Percentiles rank a stretch among this genome's conserved stretches.
Evolutionary conservation across 495 filamentous ascomycete genomes (phyloP).

Genomic region (Penicillium salamii): DNA sequence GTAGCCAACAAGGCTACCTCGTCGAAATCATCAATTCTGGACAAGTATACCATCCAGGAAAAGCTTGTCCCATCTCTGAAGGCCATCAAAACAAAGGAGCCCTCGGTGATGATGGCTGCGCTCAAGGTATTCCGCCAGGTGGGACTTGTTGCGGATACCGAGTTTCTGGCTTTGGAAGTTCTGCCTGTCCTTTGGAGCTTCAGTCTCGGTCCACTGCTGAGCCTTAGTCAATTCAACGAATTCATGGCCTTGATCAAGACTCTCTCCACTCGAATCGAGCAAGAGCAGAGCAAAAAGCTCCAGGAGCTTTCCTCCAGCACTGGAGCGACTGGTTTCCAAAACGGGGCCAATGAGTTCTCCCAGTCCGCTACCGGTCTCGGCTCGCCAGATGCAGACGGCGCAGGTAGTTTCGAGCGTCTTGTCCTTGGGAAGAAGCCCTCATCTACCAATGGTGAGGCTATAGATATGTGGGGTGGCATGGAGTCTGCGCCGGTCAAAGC

Average conservation of each 20-base stretch:
- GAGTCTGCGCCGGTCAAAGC: constrained; percentile 31
- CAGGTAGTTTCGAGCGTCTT: constrained; percentile 79
- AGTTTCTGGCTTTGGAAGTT: constrained; percentile 91
- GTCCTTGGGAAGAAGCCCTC: constrained; percentile 63
- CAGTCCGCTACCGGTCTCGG: constrained; percentile 17
- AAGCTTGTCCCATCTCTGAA: constrained; percentile 89
- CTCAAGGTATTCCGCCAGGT: constrained; percentile 80
- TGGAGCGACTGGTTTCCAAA: constrained; percentile 38
- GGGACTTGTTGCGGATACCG: constrained; percentile 75
- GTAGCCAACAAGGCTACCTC: constrained; percentile 49
- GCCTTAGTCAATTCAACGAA: constrained; percentile 79
- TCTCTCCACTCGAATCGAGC: constrained; percentile 75
- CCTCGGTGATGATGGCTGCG: constrained; percentile 94
- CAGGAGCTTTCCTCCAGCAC: constrained; percentile 68
- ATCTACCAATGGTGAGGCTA: constrained; percentile 29
- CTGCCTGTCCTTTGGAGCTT: constrained; percentile 89
- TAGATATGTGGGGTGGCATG: constrained; percentile 34
- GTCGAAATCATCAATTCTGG: constrained; percentile 70
- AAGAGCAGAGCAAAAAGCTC: constrained; percentile 82
- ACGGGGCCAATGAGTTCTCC: constrained; percentile 27
- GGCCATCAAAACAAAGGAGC: constrained; percentile 95
- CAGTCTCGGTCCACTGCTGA: constrained; percentile 82
- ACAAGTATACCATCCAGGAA: constrained; percentile 97
- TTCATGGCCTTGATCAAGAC: constrained; percentile 86
- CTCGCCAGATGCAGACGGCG: constrained; percentile 33